Base-by-base conservation (phyloP, 148 eudicot genomes). In the Vaccinium vitisidaea region DNA sequence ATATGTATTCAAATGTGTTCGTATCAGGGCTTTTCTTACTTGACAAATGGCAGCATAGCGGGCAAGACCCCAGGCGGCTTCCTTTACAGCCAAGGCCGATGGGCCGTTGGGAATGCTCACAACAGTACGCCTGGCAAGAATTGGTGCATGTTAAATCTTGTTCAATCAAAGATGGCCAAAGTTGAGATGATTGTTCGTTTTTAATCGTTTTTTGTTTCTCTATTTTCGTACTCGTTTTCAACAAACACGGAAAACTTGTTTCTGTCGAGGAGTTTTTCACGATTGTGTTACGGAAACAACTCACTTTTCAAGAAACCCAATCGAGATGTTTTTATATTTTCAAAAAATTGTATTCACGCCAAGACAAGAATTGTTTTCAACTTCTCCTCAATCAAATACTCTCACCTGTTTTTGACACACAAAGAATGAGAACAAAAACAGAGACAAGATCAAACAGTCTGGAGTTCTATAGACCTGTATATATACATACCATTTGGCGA, bases 101-200 rank as follows among this genome's bases (percentile, higher is more conserved):
- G 98, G 98, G 54, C 98, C 98, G 15, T 94, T 95, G 88, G 98
- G 98, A 91, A 95, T 95, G 94, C 98, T 95, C 93, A 95, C 96
- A 88, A 95, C 98, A 15, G 98, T 93, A 90, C 98, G 98, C 98
- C 98, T 95, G 83, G 14, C 73, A 83, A 21, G 69, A 59, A 59
- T 54, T 14, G 15, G 58, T 12, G 4, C 25, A 25, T 65, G 75
- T 69, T 25, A 16, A 5, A 53, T 53, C 39, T 65, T 65, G 71
- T 65, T 23, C 71, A 23, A n/a, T 10, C 71, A 50, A 50, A 50
- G 15, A 65, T 23, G 14, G 71, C 32, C 5, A 65, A 65, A 23
- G 0, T 65, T 65, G 71, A 65, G 71, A 23, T 23, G 30, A 65
- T 9, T 65, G 70, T 65, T 23, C 46, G 14, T 65, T 8, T 65